Evolutionary conservation across 2,329 filamentous ascomycete species (phyloP), one percentile per base, ranked within the genome.

Genomic region (Trichoderma atrobrunneum): DNA sequence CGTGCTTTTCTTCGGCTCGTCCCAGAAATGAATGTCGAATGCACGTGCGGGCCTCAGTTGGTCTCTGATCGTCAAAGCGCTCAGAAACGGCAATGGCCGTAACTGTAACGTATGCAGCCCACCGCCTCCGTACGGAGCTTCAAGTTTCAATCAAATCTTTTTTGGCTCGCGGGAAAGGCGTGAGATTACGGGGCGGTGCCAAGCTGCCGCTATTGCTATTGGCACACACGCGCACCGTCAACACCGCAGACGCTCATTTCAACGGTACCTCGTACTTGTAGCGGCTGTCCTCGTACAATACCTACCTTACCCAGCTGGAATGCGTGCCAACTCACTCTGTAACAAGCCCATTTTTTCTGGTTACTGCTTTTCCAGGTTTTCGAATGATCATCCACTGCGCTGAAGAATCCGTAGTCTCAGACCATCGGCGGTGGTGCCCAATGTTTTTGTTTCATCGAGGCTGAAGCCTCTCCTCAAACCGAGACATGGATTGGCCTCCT

Each of bases 401-500:
- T 54, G 21, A 36, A 30, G 67, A 70, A 70, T 70, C 51, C 54
- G 2, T 21, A 36, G 21, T 61, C 57, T 24, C 39, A 54, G 34
- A 57, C 30, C 24, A 6, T 39, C 1, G 24, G n/a, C 16, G 67
- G 34, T 32, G 18, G 65, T 48, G 56, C 51, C 43, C 67, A n/a
- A 21, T 59, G 21, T 62, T 56, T 69, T 48, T 54, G 66, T 69
- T 69, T 69, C 66, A 61, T 32, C 36, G 59, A 34, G 39, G 57
- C 66, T 51, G 28, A 61, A 32, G 30, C 48, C 32, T 59, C 56
- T 51, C 34, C 36, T 68, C 65, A 59, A 60, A 32, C 56, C 36
- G 65, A 68, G 65, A 68, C 66, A 69, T 51, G 66, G 66, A 69
- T 69, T 32, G 66, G 56, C 36, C 66, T 69, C 66, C 66, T 59